A percentile compares a stretch with the other conserved stretches of the same genome.
phyloP scores from a whole-genome alignment of 2,329 filamentous ascomycete species.

The Xylariaceae sp. region DNA sequence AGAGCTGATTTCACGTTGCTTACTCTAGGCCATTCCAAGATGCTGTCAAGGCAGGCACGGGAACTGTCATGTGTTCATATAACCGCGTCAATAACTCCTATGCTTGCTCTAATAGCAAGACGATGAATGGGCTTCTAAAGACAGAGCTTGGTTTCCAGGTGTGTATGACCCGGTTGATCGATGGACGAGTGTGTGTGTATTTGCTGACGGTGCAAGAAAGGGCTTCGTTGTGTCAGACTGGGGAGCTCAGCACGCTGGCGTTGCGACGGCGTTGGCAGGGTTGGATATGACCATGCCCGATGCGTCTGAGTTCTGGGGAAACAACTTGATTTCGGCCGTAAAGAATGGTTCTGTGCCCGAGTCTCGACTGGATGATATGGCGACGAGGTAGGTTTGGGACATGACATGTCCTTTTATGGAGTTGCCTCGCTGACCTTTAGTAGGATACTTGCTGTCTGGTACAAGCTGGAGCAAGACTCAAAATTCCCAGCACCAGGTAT shows the following conservation, averaged over 20 bases:
- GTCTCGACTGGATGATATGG: conserved; percentile 57
- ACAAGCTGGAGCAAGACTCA: conserved; percentile 47
- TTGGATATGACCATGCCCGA: conserved; percentile 67
- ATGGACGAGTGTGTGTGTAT: conserved; percentile 20
- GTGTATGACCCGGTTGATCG: conserved; percentile 28
- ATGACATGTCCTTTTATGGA: background rate
- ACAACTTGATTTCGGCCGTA: conserved; percentile 54
- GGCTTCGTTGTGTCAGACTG: conserved; percentile 66
- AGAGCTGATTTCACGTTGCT: background rate
- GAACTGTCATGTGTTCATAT: conserved; percentile 58
- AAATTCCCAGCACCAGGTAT: conserved; percentile 40
- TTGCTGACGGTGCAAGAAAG: conserved; percentile 31
- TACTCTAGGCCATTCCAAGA: conserved; percentile 59
- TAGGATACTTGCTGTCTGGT: conserved; percentile 49
- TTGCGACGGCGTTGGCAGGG: conserved; percentile 57
- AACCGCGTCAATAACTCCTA: conserved; percentile 68
- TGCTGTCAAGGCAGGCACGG: conserved; percentile 56
- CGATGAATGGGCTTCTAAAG: conserved; percentile 62
- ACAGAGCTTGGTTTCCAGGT: conserved; percentile 51
- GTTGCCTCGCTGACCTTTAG: conserved; percentile 3
- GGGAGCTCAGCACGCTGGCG: conserved; percentile 59
- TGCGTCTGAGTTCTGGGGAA: conserved; percentile 37
- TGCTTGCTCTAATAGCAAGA: conserved; percentile 62
- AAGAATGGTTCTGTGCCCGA: conserved; percentile 54
- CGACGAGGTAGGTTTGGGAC: conserved; percentile 31